Conservation (phyloP, 805 yeast genomes). For the Teunomyces kruisii region DNA sequence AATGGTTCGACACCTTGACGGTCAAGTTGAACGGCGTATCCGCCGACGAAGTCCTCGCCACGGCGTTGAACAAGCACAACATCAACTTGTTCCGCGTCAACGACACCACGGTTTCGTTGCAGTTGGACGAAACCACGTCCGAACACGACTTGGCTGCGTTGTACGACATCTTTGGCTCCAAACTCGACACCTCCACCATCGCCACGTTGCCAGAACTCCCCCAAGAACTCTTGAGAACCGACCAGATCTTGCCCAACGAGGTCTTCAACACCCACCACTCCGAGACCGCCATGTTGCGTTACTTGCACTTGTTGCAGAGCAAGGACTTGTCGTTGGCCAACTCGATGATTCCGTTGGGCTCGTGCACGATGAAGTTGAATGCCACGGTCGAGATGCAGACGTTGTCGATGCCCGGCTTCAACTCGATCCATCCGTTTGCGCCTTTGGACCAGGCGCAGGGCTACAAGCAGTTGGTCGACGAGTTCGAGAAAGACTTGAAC, state of each 20-base stretch:
- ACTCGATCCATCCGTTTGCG: constrained; percentile 87
- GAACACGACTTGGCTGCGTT: constrained; percentile 58
- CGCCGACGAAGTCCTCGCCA: constrained; percentile 55
- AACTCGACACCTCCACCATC: constrained; percentile 1
- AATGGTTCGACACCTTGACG: constrained; percentile 88
- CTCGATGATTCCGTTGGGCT: constrained; percentile 96
- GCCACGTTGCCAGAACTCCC: constrained; percentile 55
- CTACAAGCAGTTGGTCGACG: constrained; percentile 69
- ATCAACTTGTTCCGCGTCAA: constrained; percentile 76
- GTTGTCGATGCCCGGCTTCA: constrained; percentile 91
- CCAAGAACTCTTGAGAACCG: constrained; percentile 50
- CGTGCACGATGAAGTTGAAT: constrained; percentile 97
- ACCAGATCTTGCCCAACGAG: constrained; percentile 60
- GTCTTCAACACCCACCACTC: constrained; percentile 89
- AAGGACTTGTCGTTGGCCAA: constrained; percentile 92
- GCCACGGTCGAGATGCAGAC: constrained; percentile 95
- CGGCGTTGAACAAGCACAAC: constrained; percentile 60
- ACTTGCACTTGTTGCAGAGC: constrained; percentile 75
- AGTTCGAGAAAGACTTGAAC: constrained; percentile 80
- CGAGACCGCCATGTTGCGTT: constrained; percentile 93
- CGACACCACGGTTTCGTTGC: constrained; percentile 62
- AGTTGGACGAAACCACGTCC: constrained; percentile 87
- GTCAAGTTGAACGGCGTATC: constrained; percentile 47
- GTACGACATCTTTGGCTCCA: constrained; percentile 51
- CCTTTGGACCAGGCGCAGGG: constrained; percentile 90